Evolutionary conservation across 768 basidiomycete species (phyloP), one percentile per base, ranked within the genome.

Genomic region (Arthromyces matolae): DNA sequence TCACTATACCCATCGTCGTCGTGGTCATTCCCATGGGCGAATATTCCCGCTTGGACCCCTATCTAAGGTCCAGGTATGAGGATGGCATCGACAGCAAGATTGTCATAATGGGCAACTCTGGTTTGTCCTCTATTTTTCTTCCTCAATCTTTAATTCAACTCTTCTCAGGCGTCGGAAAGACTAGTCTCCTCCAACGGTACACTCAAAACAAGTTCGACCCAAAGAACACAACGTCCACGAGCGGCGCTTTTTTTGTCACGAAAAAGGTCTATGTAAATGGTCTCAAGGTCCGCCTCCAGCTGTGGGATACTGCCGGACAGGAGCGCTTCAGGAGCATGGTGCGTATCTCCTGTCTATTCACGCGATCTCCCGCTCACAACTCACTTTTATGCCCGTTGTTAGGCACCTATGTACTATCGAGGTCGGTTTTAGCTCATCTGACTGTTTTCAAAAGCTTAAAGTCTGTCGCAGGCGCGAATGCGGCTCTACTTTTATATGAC

Each of bases 361-460:
- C 45, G 38, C 42, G 33, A 51, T 43, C 40, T 45, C 44, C 28
- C 44, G 34, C 22, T 45, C 35, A 37, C 43, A 38, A 56, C 57
- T n/a, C 54, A 50, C 49, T 43, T 54, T 56, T 14, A 45, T 48
- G 48, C n/a, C 36, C 18, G 36, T 36, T 14, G 36, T 40, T 59
- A 91, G 91, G 93, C 93, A 59, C 91, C 90, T 57, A 93, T 95
- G 86, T 95, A 94, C 73, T 94, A 94, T 77, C 84, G 92, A 70
- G 78, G 77, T 76, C 32, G 41, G 53, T 53, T 36, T 31, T 42
- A 55, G 51, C 48, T 51, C 47, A 33, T 46, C 32, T 25, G 8
- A 7, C 31, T 28, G 14, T 49, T 31, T 31, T 12, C n/a, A 46
- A 31, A 51, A 41, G 25, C 51, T 60, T 39, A 58, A 46, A 52